Evolutionary conservation across 495 filamentous ascomycete genomes (phyloP), one percentile per base, ranked within the genome.

Genomic region (Talaromyces stipitatus): DNA sequence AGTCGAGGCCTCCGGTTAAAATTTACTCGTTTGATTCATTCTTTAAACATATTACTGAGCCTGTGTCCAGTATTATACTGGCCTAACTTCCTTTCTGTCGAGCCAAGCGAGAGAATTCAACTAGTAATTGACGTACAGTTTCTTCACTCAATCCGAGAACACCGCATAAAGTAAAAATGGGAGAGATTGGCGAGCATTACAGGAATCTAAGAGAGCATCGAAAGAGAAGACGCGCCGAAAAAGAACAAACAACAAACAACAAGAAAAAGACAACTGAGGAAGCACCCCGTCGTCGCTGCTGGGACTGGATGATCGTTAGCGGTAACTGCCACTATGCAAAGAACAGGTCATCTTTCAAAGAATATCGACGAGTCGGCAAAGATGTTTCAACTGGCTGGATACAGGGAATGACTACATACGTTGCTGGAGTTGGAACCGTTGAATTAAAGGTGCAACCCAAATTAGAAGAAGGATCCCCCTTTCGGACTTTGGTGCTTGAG

Each of bases 311-410:
- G 67, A 55, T 67, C 50, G 57, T 66, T n/a, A 58, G 55, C 1
- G 64, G 67, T 2, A 66, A 66, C 60, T 60, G 59, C 56, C 67
- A 69, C 60, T 69, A 69, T 59, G 67, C 67, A 38, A 63, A 65
- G 14, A 65, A 69, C 54, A 36, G 33, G 20, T 56, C 62, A 54
- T 54, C 48, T 4, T 69, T 69, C 62, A 61, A 54, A 6, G 58
- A 41, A 30, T 69, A 69, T 60, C 62, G 60, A 3, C 61, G 61
- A 18, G 59, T 66, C 20, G 27, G 36, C 6, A 47, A 48, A 3
- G 24, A 20, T 0, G 53, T 69, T 16, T 33, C 56, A 18, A 57
- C 58, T 54, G 65, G 64, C 65, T 55, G 65, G 48, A 14, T 36
- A 8, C n/a, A 24, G 14, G 50, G 50, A 10, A 14, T 26, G 5